Percentiles rank a stretch among this genome's conserved stretches.
Evolutionary conservation across 2,329 filamentous ascomycete genomes (phyloP).

Genomic region (Hirsutella minnesotensis): DNA sequence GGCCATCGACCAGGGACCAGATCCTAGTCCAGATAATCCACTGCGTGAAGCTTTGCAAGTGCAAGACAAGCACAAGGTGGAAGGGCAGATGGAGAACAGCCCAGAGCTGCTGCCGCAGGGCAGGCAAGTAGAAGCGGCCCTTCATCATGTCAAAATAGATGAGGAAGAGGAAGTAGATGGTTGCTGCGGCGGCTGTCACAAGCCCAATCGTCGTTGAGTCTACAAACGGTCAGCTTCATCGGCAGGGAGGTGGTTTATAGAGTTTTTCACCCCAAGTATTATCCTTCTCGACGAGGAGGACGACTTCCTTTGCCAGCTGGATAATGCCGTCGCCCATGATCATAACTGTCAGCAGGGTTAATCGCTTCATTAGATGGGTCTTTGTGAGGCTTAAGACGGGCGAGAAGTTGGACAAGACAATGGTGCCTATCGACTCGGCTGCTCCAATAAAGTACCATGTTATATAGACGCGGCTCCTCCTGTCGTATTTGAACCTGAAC

Average conservation of each 20-base stretch:
- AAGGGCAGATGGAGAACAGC: constrained; percentile 48
- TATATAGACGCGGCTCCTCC: constrained; percentile 22
- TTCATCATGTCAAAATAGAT: constrained; percentile 52
- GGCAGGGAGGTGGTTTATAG: fast-evolving
- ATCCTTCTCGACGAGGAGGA: constrained; percentile 31
- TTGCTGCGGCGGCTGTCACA: constrained; percentile 23
- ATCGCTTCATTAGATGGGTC: constrained; percentile 51
- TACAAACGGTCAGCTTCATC: constrained; percentile 8
- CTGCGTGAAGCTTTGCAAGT: constrained; percentile 51
- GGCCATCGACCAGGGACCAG: constrained; percentile 19
- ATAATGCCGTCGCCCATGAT: constrained; percentile 56
- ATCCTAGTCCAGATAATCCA: constrained; percentile 35
- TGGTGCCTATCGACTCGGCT: constrained; percentile 38
- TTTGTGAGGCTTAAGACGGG: constrained; percentile 47
- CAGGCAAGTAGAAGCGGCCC: constrained; percentile 40
- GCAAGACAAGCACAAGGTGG: constrained; percentile 48
- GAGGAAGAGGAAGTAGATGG: constrained; percentile 33
- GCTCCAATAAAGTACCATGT: constrained; percentile 42
- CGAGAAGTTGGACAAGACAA: constrained; percentile 41
- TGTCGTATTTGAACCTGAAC: constrained; percentile 21
- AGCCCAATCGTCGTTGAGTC: constrained; percentile 23
- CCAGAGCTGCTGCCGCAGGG: constrained; percentile 48
- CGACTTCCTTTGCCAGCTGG: constrained; percentile 39
- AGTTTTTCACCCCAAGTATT: constrained; percentile 24
- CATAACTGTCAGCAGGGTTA: constrained; percentile 52